Evolutionary conservation across 2,329 filamentous ascomycete genomes (phyloP), one percentile per base, ranked within the genome.

Genomic region (Fusarium siculi): DNA sequence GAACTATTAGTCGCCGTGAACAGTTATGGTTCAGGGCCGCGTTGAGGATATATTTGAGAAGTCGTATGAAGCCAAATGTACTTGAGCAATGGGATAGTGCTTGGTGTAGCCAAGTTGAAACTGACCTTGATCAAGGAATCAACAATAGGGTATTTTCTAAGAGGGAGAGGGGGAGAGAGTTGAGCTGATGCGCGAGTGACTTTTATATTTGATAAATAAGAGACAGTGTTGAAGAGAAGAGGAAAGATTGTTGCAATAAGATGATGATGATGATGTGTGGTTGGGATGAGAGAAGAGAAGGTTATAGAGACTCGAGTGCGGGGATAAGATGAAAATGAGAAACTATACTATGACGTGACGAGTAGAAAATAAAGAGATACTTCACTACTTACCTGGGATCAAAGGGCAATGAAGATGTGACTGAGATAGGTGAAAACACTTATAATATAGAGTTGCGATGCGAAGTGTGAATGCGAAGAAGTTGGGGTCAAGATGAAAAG

Each of bases 401-500:
- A 32, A 44, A 59, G 43, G 25, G 63, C 47, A 40, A 63, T 34
- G 16, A 40, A 39, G n/a, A 49, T 43, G 44, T 59, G 57, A 64
- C 37, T 42, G 54, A 70, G 44, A 42, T 40, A 37, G 43, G 25
- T 32, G 43, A 52, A 28, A 28, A 28, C 19, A 23, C 36, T 40
- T 53, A 46, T 37, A 23, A 28, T 11, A 49, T 39, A 40, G 43
- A 44, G 40, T 36, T 49, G 36, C 21, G 36, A 25, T 49, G 59
- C 52, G 25, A 28, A 28, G 46, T 52, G 58, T 60, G 46, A 63
- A 74, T 56, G 40, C n/a, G 39, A 59, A 37, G 40, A 57, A 42
- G 59, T 57, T 63, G 44, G 56, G 34, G 64, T 58, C 30, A 63
- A 52, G 42, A 60, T 32, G 46, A 52, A 64, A 66, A 60, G 60